Percentiles rank a stretch among this genome's conserved stretches.
phyloP scores from a whole-genome alignment of 2,329 filamentous ascomycete genomes.

The Neocatenulostroma microsporum region DNA sequence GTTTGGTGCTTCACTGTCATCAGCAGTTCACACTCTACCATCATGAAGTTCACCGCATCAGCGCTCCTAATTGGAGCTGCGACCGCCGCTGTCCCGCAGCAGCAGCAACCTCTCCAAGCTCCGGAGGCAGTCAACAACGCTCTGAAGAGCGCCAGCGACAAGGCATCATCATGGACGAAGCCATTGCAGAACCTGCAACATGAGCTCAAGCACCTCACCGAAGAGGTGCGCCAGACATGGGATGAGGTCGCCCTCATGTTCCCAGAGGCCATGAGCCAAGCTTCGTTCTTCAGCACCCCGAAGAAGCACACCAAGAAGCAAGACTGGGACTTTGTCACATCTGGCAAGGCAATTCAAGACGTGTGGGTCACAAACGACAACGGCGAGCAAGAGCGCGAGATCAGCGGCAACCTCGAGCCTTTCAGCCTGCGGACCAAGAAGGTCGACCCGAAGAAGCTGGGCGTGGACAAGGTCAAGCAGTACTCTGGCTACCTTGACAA shows the following conservation, averaged over 20 bases:
- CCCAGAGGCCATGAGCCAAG: slow-evolving; percentile 65
- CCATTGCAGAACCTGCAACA: slow-evolving; percentile 57
- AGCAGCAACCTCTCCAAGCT: slow-evolving; percentile 44
- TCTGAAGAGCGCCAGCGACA: slow-evolving; percentile 56
- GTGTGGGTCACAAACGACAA: slow-evolving; percentile 69
- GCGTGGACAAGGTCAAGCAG: slow-evolving; percentile 90
- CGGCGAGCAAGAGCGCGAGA: slow-evolving; percentile 73
- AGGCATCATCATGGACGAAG: slow-evolving; percentile 45
- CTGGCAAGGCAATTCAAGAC: slow-evolving; percentile 74
- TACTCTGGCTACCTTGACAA: slow-evolving; percentile 98
- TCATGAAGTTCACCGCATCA: slow-evolving; percentile 77
- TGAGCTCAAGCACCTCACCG: slow-evolving; percentile 52
- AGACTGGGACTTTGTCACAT: slow-evolving; percentile 88
- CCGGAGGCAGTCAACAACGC: slow-evolving; percentile 27
- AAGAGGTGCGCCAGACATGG: slow-evolving; percentile 77
- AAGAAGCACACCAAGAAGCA: slow-evolving; percentile 77
- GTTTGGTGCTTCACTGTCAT: too few relatives aligned
- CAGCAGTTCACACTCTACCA: too few relatives aligned
- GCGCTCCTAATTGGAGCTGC: slow-evolving; percentile 76
- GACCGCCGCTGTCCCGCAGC: slow-evolving; percentile 60
- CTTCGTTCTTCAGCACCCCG: slow-evolving; percentile 64
- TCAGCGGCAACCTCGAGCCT: slow-evolving; percentile 74
- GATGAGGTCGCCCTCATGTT: slow-evolving; percentile 79
- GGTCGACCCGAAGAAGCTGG: slow-evolving; percentile 76
- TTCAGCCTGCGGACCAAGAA: slow-evolving; percentile 88